Percentiles rank a stretch among this genome's conserved stretches.
Evolutionary conservation across 257 asterid genomes (phyloP).

Genomic region (Phtheirospermum japonicum): DNA sequence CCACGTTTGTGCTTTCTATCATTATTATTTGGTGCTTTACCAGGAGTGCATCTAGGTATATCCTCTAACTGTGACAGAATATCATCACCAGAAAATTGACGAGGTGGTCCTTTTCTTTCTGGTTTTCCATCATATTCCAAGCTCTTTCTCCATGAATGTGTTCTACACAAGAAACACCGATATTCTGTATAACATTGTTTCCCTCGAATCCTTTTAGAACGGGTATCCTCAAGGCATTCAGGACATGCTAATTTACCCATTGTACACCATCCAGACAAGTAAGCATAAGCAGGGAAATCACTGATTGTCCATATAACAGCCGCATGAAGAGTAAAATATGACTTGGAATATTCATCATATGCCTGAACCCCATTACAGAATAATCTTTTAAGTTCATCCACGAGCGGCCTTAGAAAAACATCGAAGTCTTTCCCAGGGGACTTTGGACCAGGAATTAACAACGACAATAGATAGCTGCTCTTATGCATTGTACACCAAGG

Average conservation of each 20-base stretch:
- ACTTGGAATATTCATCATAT: not conserved
- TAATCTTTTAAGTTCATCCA: not conserved
- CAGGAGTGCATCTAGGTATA: not conserved
- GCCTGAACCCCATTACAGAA: not conserved
- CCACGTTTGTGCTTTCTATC: slow-evolving; percentile 1
- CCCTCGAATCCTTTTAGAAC: not conserved
- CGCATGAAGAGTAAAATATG: not conserved
- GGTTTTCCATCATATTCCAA: slow-evolving; percentile 4
- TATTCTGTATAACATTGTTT: not conserved
- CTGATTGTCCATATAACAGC: not conserved
- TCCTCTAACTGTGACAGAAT: slow-evolving; percentile 3
- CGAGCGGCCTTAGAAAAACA: not conserved
- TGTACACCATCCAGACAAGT: not conserved
- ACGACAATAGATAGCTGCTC: not conserved
- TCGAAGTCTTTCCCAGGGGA: not conserved
- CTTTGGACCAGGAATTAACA: not conserved
- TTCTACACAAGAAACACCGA: not conserved
- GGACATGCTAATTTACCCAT: slow-evolving; percentile 1
- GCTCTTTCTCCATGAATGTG: not conserved
- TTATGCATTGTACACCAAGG: not conserved
- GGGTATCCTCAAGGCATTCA: not conserved
- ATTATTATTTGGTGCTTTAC: slow-evolving; percentile 3
- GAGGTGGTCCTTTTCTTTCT: not conserved
- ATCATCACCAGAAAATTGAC: not conserved
- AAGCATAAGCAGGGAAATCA: slow-evolving; percentile 6